Percentiles rank a stretch among this genome's conserved stretches.
Conservation (phyloP, 345 rosid species). For the Bruguiera sexangula region DNA sequence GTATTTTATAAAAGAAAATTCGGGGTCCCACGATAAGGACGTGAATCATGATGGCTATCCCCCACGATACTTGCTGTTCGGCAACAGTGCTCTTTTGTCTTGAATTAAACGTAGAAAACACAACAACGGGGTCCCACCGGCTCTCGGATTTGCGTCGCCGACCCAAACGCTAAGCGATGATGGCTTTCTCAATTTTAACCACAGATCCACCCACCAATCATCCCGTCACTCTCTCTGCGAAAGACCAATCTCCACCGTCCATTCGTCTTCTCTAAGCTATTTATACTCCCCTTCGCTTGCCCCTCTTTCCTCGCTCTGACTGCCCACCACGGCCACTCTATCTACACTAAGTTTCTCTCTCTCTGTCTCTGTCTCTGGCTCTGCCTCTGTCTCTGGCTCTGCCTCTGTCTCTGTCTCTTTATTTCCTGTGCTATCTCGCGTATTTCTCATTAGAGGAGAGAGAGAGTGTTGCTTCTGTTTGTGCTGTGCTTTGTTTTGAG, state of each 20-base stretch:
- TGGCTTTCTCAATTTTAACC: not conserved
- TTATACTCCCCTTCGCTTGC: slow-evolving; percentile 13
- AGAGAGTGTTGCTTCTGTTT: not conserved
- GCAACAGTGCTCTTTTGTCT: too few species aligned
- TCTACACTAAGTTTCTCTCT: not conserved
- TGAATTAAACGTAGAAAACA: too few species aligned
- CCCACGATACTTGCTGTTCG: too few species aligned
- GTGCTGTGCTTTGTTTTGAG: not conserved
- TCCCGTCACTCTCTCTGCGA: not conserved
- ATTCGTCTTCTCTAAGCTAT: slow-evolving; percentile 30
- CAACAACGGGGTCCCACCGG: too few species aligned
- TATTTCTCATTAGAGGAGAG: not conserved
- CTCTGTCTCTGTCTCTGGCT: too few species aligned
- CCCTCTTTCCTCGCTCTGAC: slow-evolving; percentile 11
- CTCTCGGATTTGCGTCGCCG: not conserved
- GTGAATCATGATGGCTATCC: too few species aligned
- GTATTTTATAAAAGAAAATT: too few species aligned
- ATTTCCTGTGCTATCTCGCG: too few species aligned
- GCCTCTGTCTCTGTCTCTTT: too few species aligned
- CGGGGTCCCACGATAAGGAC: too few species aligned
- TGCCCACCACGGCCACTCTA: not conserved
- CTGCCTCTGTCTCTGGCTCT: too few species aligned
- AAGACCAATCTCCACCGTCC: slow-evolving; percentile 33
- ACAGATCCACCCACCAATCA: slow-evolving; percentile 12
- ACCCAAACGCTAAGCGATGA: not conserved